These are phyloP conservation scores for Digitaria exilis DNA, from an alignment of 202 grass and related monocot species.

Conservation along the genomic window DNA sequence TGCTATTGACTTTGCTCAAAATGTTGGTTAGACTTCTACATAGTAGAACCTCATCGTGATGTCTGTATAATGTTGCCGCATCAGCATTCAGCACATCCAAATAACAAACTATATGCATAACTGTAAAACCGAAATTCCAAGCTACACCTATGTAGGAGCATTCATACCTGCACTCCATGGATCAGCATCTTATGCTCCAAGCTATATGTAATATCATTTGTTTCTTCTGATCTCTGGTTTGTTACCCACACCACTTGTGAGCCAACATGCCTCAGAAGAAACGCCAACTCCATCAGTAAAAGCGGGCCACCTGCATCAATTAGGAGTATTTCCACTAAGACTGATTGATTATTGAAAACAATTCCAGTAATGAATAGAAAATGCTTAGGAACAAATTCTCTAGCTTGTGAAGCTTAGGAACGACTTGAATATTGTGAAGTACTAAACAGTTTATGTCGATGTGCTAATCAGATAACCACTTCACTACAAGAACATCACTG, in stretches of 20 bases:
- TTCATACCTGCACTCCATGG: slow-evolving; percentile 75
- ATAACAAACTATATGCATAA: not conserved
- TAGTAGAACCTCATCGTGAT: not conserved
- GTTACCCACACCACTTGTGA: slow-evolving; percentile 87
- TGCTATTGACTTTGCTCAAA: not conserved
- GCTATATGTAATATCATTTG: slow-evolving; percentile 69
- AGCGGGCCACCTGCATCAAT: slow-evolving; percentile 83
- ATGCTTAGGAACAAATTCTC: too few relatives aligned
- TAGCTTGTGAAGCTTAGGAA: too few relatives aligned
- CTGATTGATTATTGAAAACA: not conserved
- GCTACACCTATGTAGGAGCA: not conserved
- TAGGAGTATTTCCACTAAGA: slow-evolving; percentile 13
- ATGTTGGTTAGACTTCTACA: not conserved
- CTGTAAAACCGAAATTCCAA: not conserved
- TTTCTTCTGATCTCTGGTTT: slow-evolving; percentile 75
- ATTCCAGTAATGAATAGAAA: not conserved
- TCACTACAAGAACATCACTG: not conserved
- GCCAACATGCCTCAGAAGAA: slow-evolving; percentile 75
- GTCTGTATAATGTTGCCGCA: not conserved
- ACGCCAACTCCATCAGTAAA: slow-evolving; percentile 93
- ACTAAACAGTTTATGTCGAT: not conserved
- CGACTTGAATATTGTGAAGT: too few relatives aligned
- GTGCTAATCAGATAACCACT: not conserved
- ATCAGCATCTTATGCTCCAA: slow-evolving; percentile 93
- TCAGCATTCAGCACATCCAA: not conserved